Evolutionary conservation across 164 flowering plant genomes (phyloP).

Genomic region (Chimonanthus salicifolius): DNA sequence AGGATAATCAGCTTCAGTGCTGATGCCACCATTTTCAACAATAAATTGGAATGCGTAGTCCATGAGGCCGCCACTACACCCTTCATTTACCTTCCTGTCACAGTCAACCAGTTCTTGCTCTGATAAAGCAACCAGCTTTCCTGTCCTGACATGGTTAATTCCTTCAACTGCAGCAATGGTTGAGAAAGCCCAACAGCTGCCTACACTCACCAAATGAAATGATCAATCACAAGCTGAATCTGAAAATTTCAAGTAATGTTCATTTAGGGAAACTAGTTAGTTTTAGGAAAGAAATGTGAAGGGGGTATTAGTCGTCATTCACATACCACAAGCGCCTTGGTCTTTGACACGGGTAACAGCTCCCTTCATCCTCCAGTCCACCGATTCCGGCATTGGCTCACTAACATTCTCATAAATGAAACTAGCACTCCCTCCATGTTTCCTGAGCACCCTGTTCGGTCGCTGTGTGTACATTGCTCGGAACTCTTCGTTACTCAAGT

Average conservation of each 20-base stretch:
- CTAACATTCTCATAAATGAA: conserved; percentile 22
- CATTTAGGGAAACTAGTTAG: background rate
- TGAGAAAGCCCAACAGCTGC: conserved; percentile 44
- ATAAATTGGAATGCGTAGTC: conserved; percentile 30
- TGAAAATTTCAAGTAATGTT: background rate
- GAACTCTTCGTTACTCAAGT: conserved; percentile 60
- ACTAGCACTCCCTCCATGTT: conserved; percentile 13
- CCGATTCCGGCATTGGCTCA: conserved; percentile 31
- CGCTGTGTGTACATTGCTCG: conserved; percentile 25
- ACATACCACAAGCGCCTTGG: conserved; percentile 69
- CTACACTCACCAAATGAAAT: conserved; percentile 14
- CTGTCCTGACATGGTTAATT: conserved; percentile 28
- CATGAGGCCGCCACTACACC: conserved; percentile 34
- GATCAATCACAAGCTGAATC: background rate
- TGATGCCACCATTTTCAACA: conserved; percentile 29
- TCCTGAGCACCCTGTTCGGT: background rate
- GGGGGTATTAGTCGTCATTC: background rate
- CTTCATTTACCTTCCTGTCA: conserved; percentile 20
- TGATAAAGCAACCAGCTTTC: conserved; percentile 27
- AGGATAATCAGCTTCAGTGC: conserved; percentile 24
- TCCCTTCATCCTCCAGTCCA: conserved; percentile 74
- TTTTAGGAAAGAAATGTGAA: background rate
- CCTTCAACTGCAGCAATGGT: conserved; percentile 36
- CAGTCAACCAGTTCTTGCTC: conserved; percentile 43
- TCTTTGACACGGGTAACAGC: conserved; percentile 55